These are phyloP conservation scores for Euphrasia arctica DNA, from an alignment of 305 asterid genomes.

Conservation along the genomic window DNA sequence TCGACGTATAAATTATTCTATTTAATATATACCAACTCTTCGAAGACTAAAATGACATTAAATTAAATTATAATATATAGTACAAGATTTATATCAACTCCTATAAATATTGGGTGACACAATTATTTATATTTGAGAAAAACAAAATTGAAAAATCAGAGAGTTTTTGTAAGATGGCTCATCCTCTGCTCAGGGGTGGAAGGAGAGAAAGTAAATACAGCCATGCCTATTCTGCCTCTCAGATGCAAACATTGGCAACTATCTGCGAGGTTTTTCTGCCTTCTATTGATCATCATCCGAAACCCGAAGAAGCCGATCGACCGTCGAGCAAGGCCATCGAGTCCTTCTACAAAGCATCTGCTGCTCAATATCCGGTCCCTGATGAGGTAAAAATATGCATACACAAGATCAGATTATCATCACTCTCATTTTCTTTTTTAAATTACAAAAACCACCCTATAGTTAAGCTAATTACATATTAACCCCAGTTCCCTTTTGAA, in stretches of 20 bases:
- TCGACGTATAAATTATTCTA: too few relatives aligned
- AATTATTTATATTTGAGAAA: too few relatives aligned
- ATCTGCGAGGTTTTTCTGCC: constrained; percentile 61
- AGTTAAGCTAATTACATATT: neutral
- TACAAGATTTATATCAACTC: too few relatives aligned
- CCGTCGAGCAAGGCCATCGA: constrained; percentile 22
- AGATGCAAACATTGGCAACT: constrained; percentile 43
- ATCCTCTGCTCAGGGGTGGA: too few relatives aligned
- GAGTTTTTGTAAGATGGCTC: too few relatives aligned
- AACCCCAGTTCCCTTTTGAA: neutral
- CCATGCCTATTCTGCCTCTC: constrained; percentile 54
- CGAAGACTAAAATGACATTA: too few relatives aligned
- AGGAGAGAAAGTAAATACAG: constrained; percentile 65
- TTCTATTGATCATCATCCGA: constrained; percentile 14
- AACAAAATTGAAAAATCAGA: too few relatives aligned
- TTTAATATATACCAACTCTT: too few relatives aligned
- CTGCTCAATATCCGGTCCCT: constrained; percentile 65
- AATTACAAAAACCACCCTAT: neutral
- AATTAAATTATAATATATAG: too few relatives aligned
- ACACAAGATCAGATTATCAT: too few relatives aligned
- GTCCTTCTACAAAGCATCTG: constrained; percentile 47
- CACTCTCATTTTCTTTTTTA: neutral
- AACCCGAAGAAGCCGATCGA: constrained; percentile 1
- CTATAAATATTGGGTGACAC: too few relatives aligned
- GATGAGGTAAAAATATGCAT: constrained; percentile 58